These are phyloP conservation scores for Puccinia triticina DNA, from an alignment of 1,284 basidiomycete genomes.

Conservation along the genomic window DNA sequence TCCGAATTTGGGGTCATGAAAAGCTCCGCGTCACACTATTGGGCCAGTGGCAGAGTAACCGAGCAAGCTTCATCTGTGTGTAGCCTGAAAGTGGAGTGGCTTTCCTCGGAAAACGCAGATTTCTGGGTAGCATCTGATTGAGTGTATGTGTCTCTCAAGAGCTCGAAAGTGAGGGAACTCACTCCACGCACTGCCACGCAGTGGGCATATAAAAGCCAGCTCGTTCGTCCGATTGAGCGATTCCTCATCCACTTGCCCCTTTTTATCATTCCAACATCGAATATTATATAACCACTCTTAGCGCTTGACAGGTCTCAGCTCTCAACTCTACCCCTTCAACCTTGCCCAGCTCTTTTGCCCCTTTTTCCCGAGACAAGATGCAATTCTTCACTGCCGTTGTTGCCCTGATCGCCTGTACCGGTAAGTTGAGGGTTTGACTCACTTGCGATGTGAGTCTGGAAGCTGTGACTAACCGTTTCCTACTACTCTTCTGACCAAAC, in stretches of 20 bases:
- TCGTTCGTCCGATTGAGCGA: neutral
- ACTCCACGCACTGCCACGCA: neutral
- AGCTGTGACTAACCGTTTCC: too few relatives aligned
- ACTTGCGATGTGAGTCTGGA: neutral
- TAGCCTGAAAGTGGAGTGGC: too few relatives aligned
- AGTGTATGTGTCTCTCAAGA: too few relatives aligned
- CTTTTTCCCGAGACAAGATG: conserved; percentile 3
- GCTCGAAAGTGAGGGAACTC: too few relatives aligned
- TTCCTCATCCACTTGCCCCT: conserved; percentile 2
- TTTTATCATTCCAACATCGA: neutral
- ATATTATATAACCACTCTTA: neutral
- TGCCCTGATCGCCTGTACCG: neutral
- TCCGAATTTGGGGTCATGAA: too few relatives aligned
- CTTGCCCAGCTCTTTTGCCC: neutral
- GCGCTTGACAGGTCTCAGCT: conserved; percentile 12
- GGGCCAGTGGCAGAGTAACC: too few relatives aligned
- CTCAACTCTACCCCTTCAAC: neutral
- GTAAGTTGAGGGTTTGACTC: neutral
- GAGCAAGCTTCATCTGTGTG: too few relatives aligned
- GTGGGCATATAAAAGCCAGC: neutral
- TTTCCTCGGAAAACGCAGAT: too few relatives aligned
- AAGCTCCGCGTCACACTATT: too few relatives aligned
- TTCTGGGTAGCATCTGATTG: too few relatives aligned
- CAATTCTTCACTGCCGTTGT: conserved; percentile 1
- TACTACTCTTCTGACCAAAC: too few relatives aligned